Base-by-base conservation (phyloP, 352 stramenopile genomes). In the Phytophthora sp. region DNA sequence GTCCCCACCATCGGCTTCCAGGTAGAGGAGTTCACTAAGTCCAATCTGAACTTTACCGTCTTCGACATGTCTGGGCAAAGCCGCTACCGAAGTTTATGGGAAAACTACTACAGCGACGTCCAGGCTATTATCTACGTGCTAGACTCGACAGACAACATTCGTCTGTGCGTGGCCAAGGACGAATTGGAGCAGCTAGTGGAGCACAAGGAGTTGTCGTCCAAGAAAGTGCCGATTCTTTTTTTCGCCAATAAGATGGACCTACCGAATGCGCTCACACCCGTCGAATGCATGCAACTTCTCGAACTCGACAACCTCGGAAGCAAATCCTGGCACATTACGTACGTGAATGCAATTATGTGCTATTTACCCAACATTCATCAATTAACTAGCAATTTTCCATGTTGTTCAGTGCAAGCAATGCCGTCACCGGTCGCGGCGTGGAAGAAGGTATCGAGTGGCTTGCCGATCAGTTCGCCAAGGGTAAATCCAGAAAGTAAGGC, bases 1-100 rank as follows among this genome's bases (percentile, higher is more conserved):
- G 90, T 91, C 51, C 90, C 90, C 27, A 97, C 90, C 21, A 91
- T 97, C 41, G 90, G 90, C 45, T 97, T 96, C 73, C 82, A 95
- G 60, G 89, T 96, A 45, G 89, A 97, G 64, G 80, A 94, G 61
- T 96, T 97, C 62, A 80, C 76, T 29, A 97, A 96, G 67, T 76
- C 90, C 58, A 97, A 96, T 67, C 63, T 97, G n/a, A 96, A 94
- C 61, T 97, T 97, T 53, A 97, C 90, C 12, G 81, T 96, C 13
- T 95, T 96, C 55, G 90, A 97, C 76, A 97, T 97, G 89, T 95
- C 84, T 2, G 90, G 90, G 9, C 73, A 94, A 77, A 90, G 81
- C 30, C 76, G 80, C 52, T 96, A 94, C 59, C 70, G 88, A 24
- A 89, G 73, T 51, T 73, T 96, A 24, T 96, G 88, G 88, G 85